Base-by-base conservation (phyloP, 2,329 filamentous ascomycete genomes). In the Tetracladium maxilliforme region DNA sequence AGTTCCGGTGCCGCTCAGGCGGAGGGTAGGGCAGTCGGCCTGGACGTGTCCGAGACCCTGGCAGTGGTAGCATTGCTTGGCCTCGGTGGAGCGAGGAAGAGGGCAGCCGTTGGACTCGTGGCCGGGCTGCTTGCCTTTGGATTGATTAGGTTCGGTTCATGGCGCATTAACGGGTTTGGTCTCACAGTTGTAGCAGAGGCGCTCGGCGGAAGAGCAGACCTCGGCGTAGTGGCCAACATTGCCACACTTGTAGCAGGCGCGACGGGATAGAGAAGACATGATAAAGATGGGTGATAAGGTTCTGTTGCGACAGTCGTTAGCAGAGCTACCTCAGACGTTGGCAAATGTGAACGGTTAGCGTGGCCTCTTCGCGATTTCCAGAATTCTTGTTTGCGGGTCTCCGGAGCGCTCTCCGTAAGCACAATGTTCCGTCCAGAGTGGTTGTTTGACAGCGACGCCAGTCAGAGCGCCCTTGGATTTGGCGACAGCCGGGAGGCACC, bases 21-120 rank as follows among this genome's bases (percentile, higher is more conserved):
- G 83, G 37, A 98, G 71, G 34, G 90, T 95, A 44, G 90, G 90
- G 70, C 90, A 98, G 56, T 98, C 90, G 41, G 90, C 90, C 64
- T 98, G 90, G 44, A 98, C 90, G 52, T 98, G 90, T 39, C 90
- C 90, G 33, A 95, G 71, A 31, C 90, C 90, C 64, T 95, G 90
- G 68, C 90, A 98, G 62, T 95, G 90, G 56, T 98, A 98, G 72
- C 90, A 98, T 67, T 98, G 90, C 74, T 98, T 98, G 26, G 84
- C 84, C 61, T 98, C 90, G 37, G 90, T 94, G 33, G 87, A 94
- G 54, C 90, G 79, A 46, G 90, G 90, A 48, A 87, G 76, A 43
- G 90, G 90, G 69, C 90, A 98, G 54, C 79, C 80, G 61, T 92
- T 95, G 39, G 87, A 95, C 64, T 98, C 90, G 58, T 98, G 90